Conservation (phyloP, 805 yeast genomes). For the Metschnikowia proteae region DNA sequence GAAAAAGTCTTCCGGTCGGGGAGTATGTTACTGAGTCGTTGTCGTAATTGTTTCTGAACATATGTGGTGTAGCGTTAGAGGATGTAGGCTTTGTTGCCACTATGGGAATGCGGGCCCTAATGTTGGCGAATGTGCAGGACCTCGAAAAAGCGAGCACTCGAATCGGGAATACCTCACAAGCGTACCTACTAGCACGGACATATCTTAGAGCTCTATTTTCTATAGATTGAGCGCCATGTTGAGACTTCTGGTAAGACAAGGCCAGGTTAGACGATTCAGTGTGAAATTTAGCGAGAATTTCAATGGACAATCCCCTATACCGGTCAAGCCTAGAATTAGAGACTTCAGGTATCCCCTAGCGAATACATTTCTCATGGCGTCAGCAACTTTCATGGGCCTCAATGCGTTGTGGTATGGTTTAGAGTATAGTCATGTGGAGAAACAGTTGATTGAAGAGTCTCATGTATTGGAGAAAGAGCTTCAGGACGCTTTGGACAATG, state of each 20-base stretch:
- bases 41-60: conserved; percentile 97
- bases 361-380: conserved; percentile 38
- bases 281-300: conserved; percentile 18
- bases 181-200: not conserved
- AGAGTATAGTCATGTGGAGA: conserved; percentile 25
- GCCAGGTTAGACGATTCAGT: conserved; percentile 4
- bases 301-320: conserved; percentile 13
- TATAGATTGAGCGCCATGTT: not conserved
- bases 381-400: conserved; percentile 34
- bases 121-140: conserved; percentile 7
- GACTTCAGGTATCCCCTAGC: conserved; percentile 38
- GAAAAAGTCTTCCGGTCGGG: conserved; percentile 89
- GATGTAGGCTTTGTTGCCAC: conserved; percentile 7
- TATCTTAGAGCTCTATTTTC: not conserved
- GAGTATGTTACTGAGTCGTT: conserved; percentile 98
- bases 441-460: conserved; percentile 13
- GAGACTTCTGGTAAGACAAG: not conserved
- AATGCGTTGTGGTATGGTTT: conserved; percentile 32
- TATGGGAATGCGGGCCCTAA: conserved; percentile 5
- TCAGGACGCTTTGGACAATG: conserved; percentile 12
- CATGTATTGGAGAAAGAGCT: conserved; percentile 16
- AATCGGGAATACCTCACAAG: not conserved
- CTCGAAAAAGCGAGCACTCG: not conserved
- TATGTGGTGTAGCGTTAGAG: conserved; percentile 6
- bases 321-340: conserved; percentile 28